Evolutionary conservation across 2,329 filamentous ascomycete species (phyloP).

Genomic region (Pseudogymnoascus sp.): DNA sequence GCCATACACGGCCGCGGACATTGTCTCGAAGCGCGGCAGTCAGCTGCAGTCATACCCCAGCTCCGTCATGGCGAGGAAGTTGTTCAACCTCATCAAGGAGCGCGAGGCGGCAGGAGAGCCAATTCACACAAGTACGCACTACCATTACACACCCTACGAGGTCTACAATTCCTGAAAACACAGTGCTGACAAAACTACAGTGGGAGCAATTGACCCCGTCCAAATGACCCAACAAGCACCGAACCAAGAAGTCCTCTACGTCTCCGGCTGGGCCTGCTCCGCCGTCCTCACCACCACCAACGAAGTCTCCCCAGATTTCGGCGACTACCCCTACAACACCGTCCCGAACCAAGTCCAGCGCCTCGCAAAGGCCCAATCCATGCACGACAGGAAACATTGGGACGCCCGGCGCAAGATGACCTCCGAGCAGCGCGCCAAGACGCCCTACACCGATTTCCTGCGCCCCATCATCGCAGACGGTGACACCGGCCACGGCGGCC

Average conservation of each 20-base stretch:
- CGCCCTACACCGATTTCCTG: constrained; percentile 84
- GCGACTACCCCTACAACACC: constrained; percentile 98
- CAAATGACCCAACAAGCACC: constrained; percentile 98
- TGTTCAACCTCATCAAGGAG: constrained; percentile 82
- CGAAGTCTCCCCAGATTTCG: constrained; percentile 95
- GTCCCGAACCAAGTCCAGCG: constrained; percentile 97
- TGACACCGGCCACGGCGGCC: constrained; percentile 88
- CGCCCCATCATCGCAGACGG: constrained; percentile 93
- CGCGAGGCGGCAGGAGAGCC: constrained; percentile 70
- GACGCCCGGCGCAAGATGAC: constrained; percentile 73
- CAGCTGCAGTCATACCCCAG: constrained; percentile 83
- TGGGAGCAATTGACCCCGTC: constrained; percentile 97
- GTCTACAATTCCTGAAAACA: neutral
- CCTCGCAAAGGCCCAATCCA: constrained; percentile 88
- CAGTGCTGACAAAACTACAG: constrained; percentile 34
- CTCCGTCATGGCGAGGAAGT: constrained; percentile 87
- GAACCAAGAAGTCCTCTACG: constrained; percentile 90
- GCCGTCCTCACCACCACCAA: constrained; percentile 88
- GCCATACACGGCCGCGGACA: constrained; percentile 81
- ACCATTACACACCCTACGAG: constrained; percentile 8
- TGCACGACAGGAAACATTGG: constrained; percentile 96
- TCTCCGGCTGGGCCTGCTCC: constrained; percentile 97
- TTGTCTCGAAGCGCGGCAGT: constrained; percentile 86
- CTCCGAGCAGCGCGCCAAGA: constrained; percentile 60
- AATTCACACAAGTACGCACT: constrained; percentile 73